Evolutionary conservation across 129 eudicot genomes (phyloP), one percentile per base, ranked within the genome.

Genomic region (Sambucus nigra): DNA sequence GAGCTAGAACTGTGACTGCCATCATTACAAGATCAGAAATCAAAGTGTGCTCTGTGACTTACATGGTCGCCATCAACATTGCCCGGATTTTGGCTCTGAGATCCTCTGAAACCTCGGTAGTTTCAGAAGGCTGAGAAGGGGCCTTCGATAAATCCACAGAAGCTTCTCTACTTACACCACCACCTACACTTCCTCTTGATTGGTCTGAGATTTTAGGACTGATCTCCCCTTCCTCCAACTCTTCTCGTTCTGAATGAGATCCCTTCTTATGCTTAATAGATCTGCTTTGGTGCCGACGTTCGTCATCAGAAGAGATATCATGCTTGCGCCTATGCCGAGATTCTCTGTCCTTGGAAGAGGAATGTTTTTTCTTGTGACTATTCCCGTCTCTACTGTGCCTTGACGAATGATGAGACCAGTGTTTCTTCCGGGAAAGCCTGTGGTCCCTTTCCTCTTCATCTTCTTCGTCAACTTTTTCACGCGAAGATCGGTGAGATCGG

Each of bases 81-180:
- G 95, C 98, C 41, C 95, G 80, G 50, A 91, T 70, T 64, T 91
- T 91, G 61, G 98, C 98, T 57, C 94, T 79, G 25, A 91, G 86
- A 38, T 91, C 98, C 65, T 81, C 86, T 16, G 98, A 54, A 57
- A 85, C 84, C 31, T 73, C 94, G 27, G 94, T 66, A 29, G 75
- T 25, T 31, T 77, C 79, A 0, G 69, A 53, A 14, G 94, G 80
- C 52, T 72, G 75, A 52, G 84, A 67, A 11, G 76, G 35, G 17
- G 75, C 70, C 42, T 70, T 67, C 33, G 61, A 63, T 25, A 62
- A 38, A 55, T 76, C 86, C 20, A 69, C 60, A 15, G 80, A 74
- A 18, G 77, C 64, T 65, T 82, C 58, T 32, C 29, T 49, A 46
- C 56, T 66, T 31, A 45, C 67, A 58, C 31, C 53, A 63, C 24